phyloP scores from a whole-genome alignment of 2,329 filamentous ascomycete genomes.

The Escovopsis weberi region DNA sequence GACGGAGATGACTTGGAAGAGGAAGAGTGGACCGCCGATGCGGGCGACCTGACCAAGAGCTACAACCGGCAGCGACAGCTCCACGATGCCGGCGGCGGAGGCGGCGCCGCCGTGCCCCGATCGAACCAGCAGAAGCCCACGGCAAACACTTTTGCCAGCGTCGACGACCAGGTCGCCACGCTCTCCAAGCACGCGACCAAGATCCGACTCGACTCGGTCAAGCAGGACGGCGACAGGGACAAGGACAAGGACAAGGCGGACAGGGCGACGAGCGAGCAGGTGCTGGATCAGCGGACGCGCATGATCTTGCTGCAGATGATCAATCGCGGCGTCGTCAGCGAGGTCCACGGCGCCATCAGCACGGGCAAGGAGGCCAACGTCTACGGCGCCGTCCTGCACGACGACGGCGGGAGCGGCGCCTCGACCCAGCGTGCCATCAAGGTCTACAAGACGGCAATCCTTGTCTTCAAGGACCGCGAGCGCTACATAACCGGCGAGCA shows the following conservation, averaged over 20 bases:
- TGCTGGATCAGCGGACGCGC: slow-evolving; percentile 81
- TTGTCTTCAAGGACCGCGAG: slow-evolving; percentile 96
- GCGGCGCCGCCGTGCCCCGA: slow-evolving; percentile 42
- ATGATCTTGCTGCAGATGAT: slow-evolving; percentile 96
- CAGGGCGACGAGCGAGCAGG: slow-evolving; percentile 85
- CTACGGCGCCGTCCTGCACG: slow-evolving; percentile 67
- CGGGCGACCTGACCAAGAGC: slow-evolving; percentile 64
- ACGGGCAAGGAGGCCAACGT: slow-evolving; percentile 98
- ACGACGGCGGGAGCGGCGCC: slow-evolving; percentile 32
- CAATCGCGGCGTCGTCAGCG: slow-evolving; percentile 75
- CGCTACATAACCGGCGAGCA: slow-evolving; percentile 92
- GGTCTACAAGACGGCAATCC: slow-evolving; percentile 95
- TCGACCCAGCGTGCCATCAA: slow-evolving; percentile 77
- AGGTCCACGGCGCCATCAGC: slow-evolving; percentile 88
- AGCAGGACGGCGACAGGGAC: slow-evolving; percentile 36
- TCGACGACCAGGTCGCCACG: slow-evolving; percentile 81
- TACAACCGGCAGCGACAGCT: slow-evolving; percentile 74
- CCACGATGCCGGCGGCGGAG: slow-evolving; percentile 26
- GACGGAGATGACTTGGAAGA: slow-evolving; percentile 41
- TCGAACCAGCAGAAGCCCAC: slow-evolving; percentile 66
- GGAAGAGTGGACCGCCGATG: slow-evolving; percentile 44
- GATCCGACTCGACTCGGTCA: slow-evolving; percentile 60
- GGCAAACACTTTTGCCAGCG: slow-evolving; percentile 62
- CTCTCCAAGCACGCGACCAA: slow-evolving; percentile 75
- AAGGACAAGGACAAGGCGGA: slow-evolving; percentile 84